Base-by-base conservation (phyloP, 257 asterid genomes). In the Cordia subcordata region DNA sequence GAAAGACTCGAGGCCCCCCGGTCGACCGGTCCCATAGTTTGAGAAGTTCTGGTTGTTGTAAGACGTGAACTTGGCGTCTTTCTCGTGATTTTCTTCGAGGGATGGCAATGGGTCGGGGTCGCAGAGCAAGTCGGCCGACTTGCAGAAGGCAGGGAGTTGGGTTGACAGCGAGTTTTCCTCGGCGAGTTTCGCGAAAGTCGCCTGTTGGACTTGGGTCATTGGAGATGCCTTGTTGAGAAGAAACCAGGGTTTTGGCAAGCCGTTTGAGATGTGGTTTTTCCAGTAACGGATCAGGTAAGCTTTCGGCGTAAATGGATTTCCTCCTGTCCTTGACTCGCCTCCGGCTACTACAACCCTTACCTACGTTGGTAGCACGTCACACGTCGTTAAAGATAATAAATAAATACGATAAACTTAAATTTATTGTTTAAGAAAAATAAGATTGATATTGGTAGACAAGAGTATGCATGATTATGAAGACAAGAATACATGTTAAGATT, bases 141-240 rank as follows among this genome's bases (percentile, higher is more conserved):
- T 16, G 66, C 75, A 69, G 11, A 69, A 69, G 33, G 53, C 33
- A 4, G 68, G 57, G 3, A 69, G 70, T 1, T 63, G 70, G 4
- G 62, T 39, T 15, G 75, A 27, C n/a, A 71, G 67, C 20, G 68
- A n/a, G 13, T 65, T 54, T 11, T 55, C 60, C 49, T 71, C 64
- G 9, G 76, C 72, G 18, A 71, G 72, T n/a, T 54, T 71, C 13
- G 86, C 54, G 66, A 78, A 85, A 27, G 75, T 68, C n/a, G 91
- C 90, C 57, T 53, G 72, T 16, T 81, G 74, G 11, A 71, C 77
- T 18, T 86, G 80, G 50, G 9, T 75, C 11, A 85, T 69, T 54
- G 90, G 94, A 35, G 94, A 85, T 5, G 94, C 90, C 47, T 78
- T 82, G 66, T 69, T 54, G 6, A 85, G 72, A 63, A 85, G 53